Evolutionary conservation across 441 rosid species (phyloP), one percentile per base, ranked within the genome.

Genomic region (Gossypium schwendimanii): DNA sequence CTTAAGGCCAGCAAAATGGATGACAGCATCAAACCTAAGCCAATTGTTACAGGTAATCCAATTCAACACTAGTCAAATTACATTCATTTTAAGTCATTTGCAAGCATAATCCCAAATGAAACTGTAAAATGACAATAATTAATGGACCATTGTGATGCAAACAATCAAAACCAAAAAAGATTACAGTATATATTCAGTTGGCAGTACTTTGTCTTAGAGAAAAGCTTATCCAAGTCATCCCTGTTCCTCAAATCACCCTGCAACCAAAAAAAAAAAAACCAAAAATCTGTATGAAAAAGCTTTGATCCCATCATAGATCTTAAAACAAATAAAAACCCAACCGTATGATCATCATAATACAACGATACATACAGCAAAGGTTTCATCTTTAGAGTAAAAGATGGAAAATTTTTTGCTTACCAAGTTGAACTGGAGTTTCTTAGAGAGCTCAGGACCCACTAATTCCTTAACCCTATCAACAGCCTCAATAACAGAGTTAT

Each of bases 191-290:
- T 24, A 20, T 8, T 49, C 21, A 49, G 21, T 24, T 47, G 20
- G 49, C 83, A 63, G 63, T 79, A 89, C 91, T 78, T 83, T 52
- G 86, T 85, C 55, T 78, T 78, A 60, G 89, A 78, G 66, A 89
- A 89, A n/a, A 87, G 79, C 80, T 83, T 81, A 73, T 89, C 92
- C 75, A 87, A 72, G 63, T 87, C 91, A 47, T 75, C 86, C 77
- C 75, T 89, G 64, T 87, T 87, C 83, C 94, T 84, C 69, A 89
- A 82, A 82, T 89, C 92, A 75, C 88, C 91, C 94, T 87, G 82
- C 69, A 71, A 70, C n/a, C 49, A 20, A 21, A 21, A 21, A 21
- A 60, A 75, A 21, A 23, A 53, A 76, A 44, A 76, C 2, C 75
- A 55, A 74, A 75, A 70, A 36, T 8, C 44, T n/a, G 55, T n/a